These are phyloP conservation scores for Penicillium coffeae DNA, from an alignment of 495 filamentous ascomycete species.

Conservation along the genomic window DNA sequence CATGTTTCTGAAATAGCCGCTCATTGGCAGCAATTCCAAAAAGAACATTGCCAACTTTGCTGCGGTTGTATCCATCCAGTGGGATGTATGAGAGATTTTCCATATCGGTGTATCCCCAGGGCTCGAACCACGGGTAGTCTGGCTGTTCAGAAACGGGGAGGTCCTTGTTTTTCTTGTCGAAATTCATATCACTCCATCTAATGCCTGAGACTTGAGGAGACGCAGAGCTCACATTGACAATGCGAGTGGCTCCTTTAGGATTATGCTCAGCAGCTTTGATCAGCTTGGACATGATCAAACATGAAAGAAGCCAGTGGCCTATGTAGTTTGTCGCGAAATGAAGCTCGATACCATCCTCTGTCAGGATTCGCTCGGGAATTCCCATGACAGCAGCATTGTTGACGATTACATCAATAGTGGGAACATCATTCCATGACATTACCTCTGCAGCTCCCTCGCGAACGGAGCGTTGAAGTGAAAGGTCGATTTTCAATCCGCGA, in stretches of 20 bases:
- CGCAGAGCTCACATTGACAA: conserved; percentile 42
- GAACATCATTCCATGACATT: conserved; percentile 36
- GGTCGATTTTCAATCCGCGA: conserved; percentile 38
- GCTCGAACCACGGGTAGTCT: conserved; percentile 15
- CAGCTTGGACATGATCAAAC: conserved; percentile 40
- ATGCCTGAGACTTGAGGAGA: conserved; percentile 23
- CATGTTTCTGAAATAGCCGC: conserved; percentile 21
- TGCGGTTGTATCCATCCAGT: conserved; percentile 26
- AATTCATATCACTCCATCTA: conserved; percentile 44
- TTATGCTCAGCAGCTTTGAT: conserved; percentile 31
- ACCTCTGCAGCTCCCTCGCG: conserved; percentile 36
- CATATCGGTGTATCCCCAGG: conserved; percentile 22
- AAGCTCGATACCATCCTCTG: conserved; percentile 21
- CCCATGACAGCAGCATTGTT: conserved; percentile 41
- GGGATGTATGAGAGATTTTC: conserved; percentile 22
- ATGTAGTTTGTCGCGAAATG: conserved; percentile 28
- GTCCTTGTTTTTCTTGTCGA: conserved; percentile 35
- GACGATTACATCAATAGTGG: too few species aligned
- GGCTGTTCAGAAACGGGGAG: conserved; percentile 38
- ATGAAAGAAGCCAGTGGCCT: conserved; percentile 28
- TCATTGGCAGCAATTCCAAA: conserved; percentile 19
- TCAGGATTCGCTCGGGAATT: conserved; percentile 17
- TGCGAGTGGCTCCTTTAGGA: conserved; percentile 32
- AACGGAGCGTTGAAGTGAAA: conserved; percentile 40
- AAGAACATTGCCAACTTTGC: conserved; percentile 31